These are phyloP conservation scores for Alloteropsis angusta DNA, from an alignment of 202 grass and related monocot genomes.

Conservation along the genomic window DNA sequence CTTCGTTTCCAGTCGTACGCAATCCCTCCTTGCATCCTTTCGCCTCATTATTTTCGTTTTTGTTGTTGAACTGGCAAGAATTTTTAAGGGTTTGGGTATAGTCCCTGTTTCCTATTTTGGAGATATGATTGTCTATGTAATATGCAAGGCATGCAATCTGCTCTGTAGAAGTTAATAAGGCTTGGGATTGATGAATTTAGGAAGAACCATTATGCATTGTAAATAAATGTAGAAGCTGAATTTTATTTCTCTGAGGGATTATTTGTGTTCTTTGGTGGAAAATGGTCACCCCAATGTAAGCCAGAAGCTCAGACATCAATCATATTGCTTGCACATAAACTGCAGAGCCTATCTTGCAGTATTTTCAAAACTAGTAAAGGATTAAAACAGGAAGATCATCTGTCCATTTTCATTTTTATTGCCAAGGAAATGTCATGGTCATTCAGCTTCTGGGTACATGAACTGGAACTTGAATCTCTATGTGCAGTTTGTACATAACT, in stretches of 20 bases:
- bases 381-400: background rate
- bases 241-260: background rate
- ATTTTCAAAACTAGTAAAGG: background rate
- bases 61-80: background rate
- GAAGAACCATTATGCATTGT: background rate
- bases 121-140: background rate
- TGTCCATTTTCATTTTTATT: background rate
- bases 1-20: conserved; percentile 89
- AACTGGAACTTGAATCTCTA: background rate
- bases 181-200: background rate
- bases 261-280: background rate
- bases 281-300: background rate
- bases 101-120: background rate
- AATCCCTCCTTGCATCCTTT: background rate
- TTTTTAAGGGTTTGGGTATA: background rate
- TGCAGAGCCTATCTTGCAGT: background rate
- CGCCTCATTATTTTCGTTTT: background rate
- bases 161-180: background rate
- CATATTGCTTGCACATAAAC: background rate
- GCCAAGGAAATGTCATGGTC: background rate
- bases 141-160: background rate
- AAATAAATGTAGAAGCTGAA: background rate
- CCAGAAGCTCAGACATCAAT: background rate
- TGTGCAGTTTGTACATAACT: background rate
- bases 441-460: background rate